Evolutionary conservation across 2,329 filamentous ascomycete genomes (phyloP).

Genomic region (Salinomyces thailandicus): DNA sequence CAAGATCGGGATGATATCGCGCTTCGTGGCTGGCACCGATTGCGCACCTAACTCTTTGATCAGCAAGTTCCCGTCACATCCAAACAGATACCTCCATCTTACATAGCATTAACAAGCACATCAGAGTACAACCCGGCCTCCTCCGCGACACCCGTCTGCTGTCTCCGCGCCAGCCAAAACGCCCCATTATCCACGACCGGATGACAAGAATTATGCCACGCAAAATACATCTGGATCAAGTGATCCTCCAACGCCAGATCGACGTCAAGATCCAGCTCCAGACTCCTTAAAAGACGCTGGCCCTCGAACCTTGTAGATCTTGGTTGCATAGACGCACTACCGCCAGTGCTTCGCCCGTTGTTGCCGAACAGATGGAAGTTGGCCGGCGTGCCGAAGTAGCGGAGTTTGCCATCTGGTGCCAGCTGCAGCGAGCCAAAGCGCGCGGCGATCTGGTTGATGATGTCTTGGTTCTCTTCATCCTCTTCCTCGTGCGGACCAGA

Average conservation of each 20-base stretch:
- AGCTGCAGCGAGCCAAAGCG: constrained; percentile 36
- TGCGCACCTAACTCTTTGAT: constrained; percentile 15
- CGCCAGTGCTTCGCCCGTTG: not conserved
- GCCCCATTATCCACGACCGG: constrained; percentile 36
- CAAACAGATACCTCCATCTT: constrained; percentile 4
- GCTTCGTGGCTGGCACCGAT: constrained; percentile 28
- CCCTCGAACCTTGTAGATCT: constrained; percentile 1
- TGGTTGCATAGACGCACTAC: not conserved
- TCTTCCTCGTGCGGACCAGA: constrained; percentile 1
- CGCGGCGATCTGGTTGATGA: constrained; percentile 35
- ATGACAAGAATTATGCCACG: constrained; percentile 39
- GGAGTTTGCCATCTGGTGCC: constrained; percentile 33
- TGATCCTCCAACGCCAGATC: constrained; percentile 31
- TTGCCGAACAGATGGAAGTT: constrained; percentile 6
- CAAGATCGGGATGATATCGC: constrained; percentile 26
- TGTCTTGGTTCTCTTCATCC: constrained; percentile 23
- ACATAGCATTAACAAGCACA: constrained; percentile 15
- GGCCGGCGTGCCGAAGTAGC: constrained; percentile 37
- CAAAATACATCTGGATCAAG: constrained; percentile 37
- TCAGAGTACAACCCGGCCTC: constrained; percentile 12
- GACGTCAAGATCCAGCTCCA: constrained; percentile 19
- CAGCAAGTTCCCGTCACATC: not conserved
- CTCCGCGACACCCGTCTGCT: constrained; percentile 8
- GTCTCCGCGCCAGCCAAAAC: constrained; percentile 9
- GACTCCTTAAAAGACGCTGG: not conserved